Percentiles rank a stretch among this genome's conserved stretches.
Conservation (phyloP, 352 stramenopile genomes). For the Phytophthora multivora region DNA sequence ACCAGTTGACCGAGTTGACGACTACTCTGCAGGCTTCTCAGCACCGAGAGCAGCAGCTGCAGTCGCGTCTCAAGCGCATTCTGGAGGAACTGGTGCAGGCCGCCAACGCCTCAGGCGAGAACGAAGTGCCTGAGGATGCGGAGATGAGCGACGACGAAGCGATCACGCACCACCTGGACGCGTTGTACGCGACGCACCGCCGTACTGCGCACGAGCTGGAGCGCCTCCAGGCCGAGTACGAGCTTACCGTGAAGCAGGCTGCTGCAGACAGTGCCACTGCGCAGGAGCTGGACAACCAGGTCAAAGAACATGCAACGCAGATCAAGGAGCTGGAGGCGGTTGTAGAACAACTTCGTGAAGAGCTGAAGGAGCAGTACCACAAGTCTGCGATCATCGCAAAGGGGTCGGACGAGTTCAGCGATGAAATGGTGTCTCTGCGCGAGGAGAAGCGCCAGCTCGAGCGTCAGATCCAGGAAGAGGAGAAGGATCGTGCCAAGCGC, state of each 20-base stretch:
- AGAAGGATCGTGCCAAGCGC: constrained; percentile 45
- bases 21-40: constrained; percentile 43
- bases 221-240: constrained; percentile 50
- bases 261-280: constrained; percentile 37
- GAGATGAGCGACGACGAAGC: constrained; percentile 38
- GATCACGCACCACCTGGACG: constrained; percentile 38
- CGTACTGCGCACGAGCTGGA: constrained; percentile 46
- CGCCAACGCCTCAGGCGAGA: constrained; percentile 29
- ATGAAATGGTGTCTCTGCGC: constrained; percentile 48
- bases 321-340: constrained; percentile 54
- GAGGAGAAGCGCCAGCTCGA: constrained; percentile 50
- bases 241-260: constrained; percentile 44
- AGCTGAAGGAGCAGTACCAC: constrained; percentile 60
- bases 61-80: constrained; percentile 48
- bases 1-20: constrained; percentile 42
- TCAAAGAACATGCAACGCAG: constrained; percentile 45
- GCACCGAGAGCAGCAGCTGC: constrained; percentile 50
- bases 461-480: constrained; percentile 38
- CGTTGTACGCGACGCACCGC: constrained; percentile 44
- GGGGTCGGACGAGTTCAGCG: constrained; percentile 48
- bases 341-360: constrained; percentile 39
- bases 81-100: constrained; percentile 48
- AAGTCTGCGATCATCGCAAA: constrained; percentile 43
- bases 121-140: constrained; percentile 25
- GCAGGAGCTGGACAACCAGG: constrained; percentile 43